phyloP scores from a whole-genome alignment of 1,284 basidiomycete species.

The Leccinum griseonigrum region DNA sequence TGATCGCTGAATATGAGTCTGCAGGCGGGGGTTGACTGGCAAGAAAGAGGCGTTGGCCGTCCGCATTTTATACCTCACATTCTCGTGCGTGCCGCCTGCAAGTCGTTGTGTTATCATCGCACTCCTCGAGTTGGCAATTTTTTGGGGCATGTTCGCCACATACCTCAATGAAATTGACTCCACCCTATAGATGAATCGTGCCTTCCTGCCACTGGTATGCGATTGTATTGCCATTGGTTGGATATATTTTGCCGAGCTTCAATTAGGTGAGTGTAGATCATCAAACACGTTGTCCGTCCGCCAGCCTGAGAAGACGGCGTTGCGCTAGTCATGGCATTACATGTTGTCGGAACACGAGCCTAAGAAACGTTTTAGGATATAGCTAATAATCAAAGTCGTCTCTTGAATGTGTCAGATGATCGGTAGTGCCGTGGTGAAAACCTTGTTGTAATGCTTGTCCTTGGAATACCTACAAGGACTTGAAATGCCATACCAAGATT shows the following conservation, averaged over 20 bases:
- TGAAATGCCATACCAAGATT: background rate
- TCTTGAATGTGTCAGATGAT: background rate
- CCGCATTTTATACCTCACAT: conserved; percentile 17
- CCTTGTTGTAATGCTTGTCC: background rate
- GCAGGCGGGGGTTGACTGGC: background rate
- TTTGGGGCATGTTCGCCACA: background rate
- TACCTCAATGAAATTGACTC: background rate
- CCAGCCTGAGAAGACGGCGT: background rate
- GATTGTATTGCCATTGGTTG: background rate
- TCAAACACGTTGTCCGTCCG: conserved; percentile 11
- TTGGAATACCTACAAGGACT: background rate
- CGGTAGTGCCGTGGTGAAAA: background rate
- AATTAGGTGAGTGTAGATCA: conserved; percentile 3
- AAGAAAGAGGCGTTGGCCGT: background rate
- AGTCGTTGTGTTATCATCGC: background rate
- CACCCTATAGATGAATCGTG: conserved; percentile 2
- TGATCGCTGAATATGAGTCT: background rate
- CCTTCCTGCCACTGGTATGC: background rate
- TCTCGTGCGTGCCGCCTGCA: conserved; percentile 1
- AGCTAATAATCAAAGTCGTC: background rate
- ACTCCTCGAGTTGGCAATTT: background rate
- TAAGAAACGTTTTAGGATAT: background rate
- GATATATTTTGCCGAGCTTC: background rate
- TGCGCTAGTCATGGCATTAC: conserved; percentile 1
- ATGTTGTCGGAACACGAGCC: conserved; percentile 4